phyloP scores from a whole-genome alignment of 2,329 filamentous ascomycete genomes.

The Fusarium torulosum region DNA sequence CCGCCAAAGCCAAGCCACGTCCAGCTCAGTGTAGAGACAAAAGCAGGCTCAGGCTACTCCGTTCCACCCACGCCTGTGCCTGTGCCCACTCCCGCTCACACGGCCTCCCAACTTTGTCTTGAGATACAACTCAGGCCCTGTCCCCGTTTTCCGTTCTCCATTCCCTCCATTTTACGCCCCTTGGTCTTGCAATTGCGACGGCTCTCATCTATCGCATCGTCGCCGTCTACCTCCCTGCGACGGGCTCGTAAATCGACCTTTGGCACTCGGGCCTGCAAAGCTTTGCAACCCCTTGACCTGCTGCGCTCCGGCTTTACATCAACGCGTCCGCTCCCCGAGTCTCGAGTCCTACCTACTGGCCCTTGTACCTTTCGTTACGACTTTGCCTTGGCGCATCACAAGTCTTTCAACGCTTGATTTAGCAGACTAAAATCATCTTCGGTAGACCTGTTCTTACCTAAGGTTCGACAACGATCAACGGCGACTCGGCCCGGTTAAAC shows the following conservation, averaged over 20 bases:
- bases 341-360: conserved; percentile 25
- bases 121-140: conserved; percentile 49
- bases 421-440: not conserved
- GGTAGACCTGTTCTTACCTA: conserved; percentile 6
- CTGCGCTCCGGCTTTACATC: conserved; percentile 23
- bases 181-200: conserved; percentile 48
- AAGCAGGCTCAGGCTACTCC: conserved; percentile 41
- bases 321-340: conserved; percentile 27
- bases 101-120: conserved; percentile 46
- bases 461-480: conserved; percentile 20
- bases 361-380: conserved; percentile 17
- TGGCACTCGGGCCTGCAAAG: conserved; percentile 18
- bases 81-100: conserved; percentile 41
- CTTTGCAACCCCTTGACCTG: conserved; percentile 21
- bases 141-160: conserved; percentile 46
- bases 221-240: conserved; percentile 30
- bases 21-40: conserved; percentile 30
- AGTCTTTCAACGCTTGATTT: not conserved
- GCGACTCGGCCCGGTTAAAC: conserved; percentile 37
- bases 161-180: conserved; percentile 39
- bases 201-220: conserved; percentile 41
- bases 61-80: conserved; percentile 41
- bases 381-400: conserved; percentile 27
- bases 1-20: conserved; percentile 32
- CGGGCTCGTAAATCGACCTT: conserved; percentile 20